Conservation (phyloP, 176 grass and related monocot species). For the Eleusine indica region DNA sequence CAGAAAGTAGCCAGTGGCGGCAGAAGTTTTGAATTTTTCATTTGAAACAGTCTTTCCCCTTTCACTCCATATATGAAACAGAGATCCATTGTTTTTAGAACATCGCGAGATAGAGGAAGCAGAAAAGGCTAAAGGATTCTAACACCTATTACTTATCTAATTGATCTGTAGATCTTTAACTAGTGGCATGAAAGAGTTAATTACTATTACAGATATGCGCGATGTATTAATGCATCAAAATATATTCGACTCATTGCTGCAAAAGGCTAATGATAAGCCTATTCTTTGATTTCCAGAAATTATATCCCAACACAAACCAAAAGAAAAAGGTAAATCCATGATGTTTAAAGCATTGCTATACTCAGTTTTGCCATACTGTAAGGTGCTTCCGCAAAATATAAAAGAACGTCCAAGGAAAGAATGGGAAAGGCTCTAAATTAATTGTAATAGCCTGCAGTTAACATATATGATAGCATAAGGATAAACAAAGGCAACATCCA, state of each 20-base stretch:
- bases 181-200: background rate
- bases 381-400: background rate
- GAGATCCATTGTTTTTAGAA: background rate
- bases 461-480: background rate
- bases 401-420: background rate
- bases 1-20: no score
- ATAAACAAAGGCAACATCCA: background rate
- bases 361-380: background rate
- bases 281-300: conserved; percentile 56
- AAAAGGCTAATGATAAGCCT: conserved; percentile 31
- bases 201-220: background rate
- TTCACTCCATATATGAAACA: background rate
- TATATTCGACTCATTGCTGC: background rate
- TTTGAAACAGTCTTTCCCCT: background rate
- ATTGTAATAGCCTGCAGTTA: background rate
- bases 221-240: background rate
- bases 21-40: no score
- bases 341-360: background rate
- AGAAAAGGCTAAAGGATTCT: background rate
- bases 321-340: background rate
- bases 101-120: background rate
- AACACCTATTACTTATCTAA: background rate
- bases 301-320: background rate
- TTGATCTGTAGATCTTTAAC: background rate
- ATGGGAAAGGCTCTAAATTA: background rate